phyloP scores from a whole-genome alignment of 345 rosid species.

The Lepidium didymum region DNA sequence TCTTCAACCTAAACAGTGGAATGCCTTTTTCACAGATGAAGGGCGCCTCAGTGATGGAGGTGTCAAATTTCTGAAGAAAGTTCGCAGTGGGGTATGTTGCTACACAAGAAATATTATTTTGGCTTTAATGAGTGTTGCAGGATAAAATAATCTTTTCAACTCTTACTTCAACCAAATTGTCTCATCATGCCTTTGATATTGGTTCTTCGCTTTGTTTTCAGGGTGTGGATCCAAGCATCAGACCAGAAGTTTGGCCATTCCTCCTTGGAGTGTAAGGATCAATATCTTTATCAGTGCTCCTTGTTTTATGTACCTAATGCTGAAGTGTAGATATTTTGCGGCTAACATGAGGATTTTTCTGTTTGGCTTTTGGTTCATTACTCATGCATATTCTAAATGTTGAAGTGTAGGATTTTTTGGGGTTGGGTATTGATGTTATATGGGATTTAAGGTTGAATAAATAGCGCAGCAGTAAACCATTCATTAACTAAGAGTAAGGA shows the following conservation, averaged over 20 bases:
- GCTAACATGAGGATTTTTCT: neutral
- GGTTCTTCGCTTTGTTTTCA: constrained; percentile 25
- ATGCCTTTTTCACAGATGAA: constrained; percentile 55
- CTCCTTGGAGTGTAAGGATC: constrained; percentile 88
- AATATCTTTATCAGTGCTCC: neutral
- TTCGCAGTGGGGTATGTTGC: constrained; percentile 82
- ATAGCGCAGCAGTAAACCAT: neutral
- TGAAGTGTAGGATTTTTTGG: neutral
- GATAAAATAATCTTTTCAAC: neutral
- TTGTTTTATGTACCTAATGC: neutral
- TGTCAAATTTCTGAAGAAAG: constrained; percentile 78
- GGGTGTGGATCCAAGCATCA: constrained; percentile 90
- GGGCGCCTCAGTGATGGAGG: constrained; percentile 80
- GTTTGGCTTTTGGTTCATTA: neutral
- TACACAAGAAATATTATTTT: neutral
- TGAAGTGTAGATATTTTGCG: neutral
- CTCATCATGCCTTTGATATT: neutral
- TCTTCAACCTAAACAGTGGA: constrained; percentile 76
- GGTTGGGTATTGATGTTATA: neutral
- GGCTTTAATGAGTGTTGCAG: neutral
- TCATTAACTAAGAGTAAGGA: constrained; percentile 4
- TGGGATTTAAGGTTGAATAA: constrained; percentile 4
- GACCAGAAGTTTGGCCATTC: constrained; percentile 95
- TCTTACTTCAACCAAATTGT: neutral
- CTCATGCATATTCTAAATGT: neutral